Percentiles rank a stretch among this genome's conserved stretches.
phyloP scores from a whole-genome alignment of 1,284 basidiomycete genomes.

The Sutorius eximius region DNA sequence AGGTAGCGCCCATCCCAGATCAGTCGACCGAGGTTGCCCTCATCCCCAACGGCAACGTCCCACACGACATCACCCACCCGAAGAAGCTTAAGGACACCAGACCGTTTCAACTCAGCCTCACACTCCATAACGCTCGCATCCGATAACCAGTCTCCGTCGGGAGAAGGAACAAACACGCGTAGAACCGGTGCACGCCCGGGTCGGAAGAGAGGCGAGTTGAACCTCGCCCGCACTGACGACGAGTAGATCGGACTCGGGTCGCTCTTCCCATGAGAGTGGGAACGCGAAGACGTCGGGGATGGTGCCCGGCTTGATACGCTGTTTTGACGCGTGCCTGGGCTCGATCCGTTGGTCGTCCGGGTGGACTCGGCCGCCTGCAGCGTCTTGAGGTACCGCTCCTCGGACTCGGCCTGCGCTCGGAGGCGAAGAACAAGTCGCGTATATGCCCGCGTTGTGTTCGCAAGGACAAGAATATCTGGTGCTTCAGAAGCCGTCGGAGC shows the following conservation, averaged over 20 bases:
- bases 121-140: slow-evolving; percentile 76
- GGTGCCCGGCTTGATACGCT: slow-evolving; percentile 58
- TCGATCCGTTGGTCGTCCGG: not conserved
- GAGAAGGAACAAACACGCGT: slow-evolving; percentile 77
- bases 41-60: slow-evolving; percentile 80
- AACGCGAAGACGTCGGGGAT: slow-evolving; percentile 56
- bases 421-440: slow-evolving; percentile 72
- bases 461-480: slow-evolving; percentile 48
- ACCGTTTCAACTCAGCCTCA: slow-evolving; percentile 70
- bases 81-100: slow-evolving; percentile 53
- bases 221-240: slow-evolving; percentile 32
- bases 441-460: slow-evolving; percentile 65
- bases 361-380: slow-evolving; percentile 8
- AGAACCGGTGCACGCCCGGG: slow-evolving; percentile 68
- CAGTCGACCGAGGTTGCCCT: slow-evolving; percentile 74
- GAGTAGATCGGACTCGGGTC: slow-evolving; percentile 11
- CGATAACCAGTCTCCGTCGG: slow-evolving; percentile 79
- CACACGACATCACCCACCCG: slow-evolving; percentile 77
- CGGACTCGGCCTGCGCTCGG: slow-evolving; percentile 68
- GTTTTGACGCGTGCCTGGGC: slow-evolving; percentile 20
- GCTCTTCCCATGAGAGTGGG: slow-evolving; percentile 30
- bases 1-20: slow-evolving; percentile 83
- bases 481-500: slow-evolving; percentile 20
- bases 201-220: slow-evolving; percentile 68
- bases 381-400: slow-evolving; percentile 33